Base-by-base conservation (phyloP, 306 rosid species). In the Erythrophleum fordii region DNA sequence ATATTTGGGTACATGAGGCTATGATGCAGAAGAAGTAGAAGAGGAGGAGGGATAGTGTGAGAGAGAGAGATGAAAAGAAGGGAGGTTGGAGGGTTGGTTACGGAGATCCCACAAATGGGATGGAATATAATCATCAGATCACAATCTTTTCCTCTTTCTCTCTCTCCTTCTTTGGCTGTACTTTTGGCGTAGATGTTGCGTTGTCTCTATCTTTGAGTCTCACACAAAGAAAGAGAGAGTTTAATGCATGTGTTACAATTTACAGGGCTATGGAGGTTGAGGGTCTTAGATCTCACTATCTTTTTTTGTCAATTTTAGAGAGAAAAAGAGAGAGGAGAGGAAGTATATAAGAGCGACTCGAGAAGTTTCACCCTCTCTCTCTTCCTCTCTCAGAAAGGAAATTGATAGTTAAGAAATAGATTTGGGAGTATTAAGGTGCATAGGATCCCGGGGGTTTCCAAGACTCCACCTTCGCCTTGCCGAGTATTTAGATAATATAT, bases 391-490 rank as follows among this genome's bases (percentile, higher is more conserved):
- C n/a, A n/a, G n/a, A n/a, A n/a, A n/a, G n/a, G n/a, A n/a, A n/a
- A n/a, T n/a, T n/a, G n/a, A n/a, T n/a, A n/a, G n/a, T n/a, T n/a
- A n/a, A n/a, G n/a, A n/a, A n/a, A 10, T 60, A 37, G 67, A 41
- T 44, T 11, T 45, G 81, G 6, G 73, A 58, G 78, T 62, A 29
- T 81, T 46, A 73, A 53, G 23, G 66, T 73, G 85, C 92, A 84
- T 85, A 49, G 89, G 89, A 88, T 88, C 92, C 84, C 72, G 22
- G 58, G 45, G 69, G 66, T 25, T 35, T 62, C 20, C 58, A 64
- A 73, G 59, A 55, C 44, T 64, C 55, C 67, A 80, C 31, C 56
- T 39, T 39, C 42, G 4, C 42, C 42, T 39, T 7, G 41, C 29
- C 8, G 7, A 11, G 34, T 11, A 77, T 48, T 64, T 18, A 46